Conservation (phyloP, 2,329 filamentous ascomycete genomes). For the Clarireedia paspali region DNA sequence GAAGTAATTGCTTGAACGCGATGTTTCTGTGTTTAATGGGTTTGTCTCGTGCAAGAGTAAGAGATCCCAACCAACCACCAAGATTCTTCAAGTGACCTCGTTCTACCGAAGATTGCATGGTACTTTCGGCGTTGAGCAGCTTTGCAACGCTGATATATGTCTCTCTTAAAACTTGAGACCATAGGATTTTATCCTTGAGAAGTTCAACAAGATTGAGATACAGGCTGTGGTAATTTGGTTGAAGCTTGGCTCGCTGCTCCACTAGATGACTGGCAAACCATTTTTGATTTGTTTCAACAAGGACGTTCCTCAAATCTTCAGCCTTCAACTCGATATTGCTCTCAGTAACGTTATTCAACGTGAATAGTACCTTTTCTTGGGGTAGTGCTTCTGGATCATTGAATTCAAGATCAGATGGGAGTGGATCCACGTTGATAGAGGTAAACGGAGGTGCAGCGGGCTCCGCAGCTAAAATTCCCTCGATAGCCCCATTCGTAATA, state of each 20-base stretch:
- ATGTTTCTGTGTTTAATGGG: constrained; percentile 96
- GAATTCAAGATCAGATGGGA: constrained; percentile 54
- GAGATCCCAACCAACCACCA: constrained; percentile 83
- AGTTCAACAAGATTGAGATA: constrained; percentile 85
- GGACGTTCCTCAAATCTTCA: constrained; percentile 67
- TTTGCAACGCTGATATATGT: constrained; percentile 81
- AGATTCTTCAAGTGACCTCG: constrained; percentile 87
- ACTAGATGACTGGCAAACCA: constrained; percentile 97
- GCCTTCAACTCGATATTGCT: constrained; percentile 81
- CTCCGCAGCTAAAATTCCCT: constrained; percentile 53
- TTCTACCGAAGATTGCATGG: constrained; percentile 76
- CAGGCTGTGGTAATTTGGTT: constrained; percentile 91
- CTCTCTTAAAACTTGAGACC: constrained; percentile 85
- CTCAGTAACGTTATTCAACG: constrained; percentile 92
- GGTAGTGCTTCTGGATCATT: constrained; percentile 78
- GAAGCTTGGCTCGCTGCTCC: constrained; percentile 91
- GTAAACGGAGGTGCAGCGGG: constrained; percentile 64
- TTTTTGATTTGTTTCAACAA: constrained; percentile 77
- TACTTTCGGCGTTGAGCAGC: constrained; percentile 84
- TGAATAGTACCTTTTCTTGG: constrained; percentile 91
- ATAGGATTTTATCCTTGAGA: constrained; percentile 71
- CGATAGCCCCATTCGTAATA: constrained; percentile 62
- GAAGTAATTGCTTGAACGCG: constrained; percentile 89
- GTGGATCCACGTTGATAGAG: constrained; percentile 69
- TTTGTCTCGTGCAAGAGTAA: constrained; percentile 89